Percentiles rank a stretch among this genome's conserved stretches.
Conservation (phyloP, 1,139 yeast species). For the Candida freyschussii region DNA sequence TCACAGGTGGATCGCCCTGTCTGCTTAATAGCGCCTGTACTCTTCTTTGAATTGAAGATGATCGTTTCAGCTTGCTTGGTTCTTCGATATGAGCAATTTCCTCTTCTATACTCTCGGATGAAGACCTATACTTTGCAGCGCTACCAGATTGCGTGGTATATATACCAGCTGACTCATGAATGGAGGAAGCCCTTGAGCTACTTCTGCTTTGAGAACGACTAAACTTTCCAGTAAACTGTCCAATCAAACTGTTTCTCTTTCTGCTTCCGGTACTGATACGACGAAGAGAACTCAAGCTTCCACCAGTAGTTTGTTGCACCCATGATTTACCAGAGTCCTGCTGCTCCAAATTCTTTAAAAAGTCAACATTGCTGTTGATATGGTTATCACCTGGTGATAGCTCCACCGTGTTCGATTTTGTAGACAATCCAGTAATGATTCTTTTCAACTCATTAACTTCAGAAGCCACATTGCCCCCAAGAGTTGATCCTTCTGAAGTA, state of each 20-base stretch:
- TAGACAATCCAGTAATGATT: slow-evolving; percentile 29
- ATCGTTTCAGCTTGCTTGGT: slow-evolving; percentile 33
- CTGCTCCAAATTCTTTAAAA: slow-evolving; percentile 47
- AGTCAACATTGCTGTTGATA: slow-evolving; percentile 48
- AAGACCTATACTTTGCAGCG: slow-evolving; percentile 16
- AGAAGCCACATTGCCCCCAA: slow-evolving; percentile 2
- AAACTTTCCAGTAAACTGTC: slow-evolving; percentile 25
- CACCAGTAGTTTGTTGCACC: slow-evolving; percentile 91
- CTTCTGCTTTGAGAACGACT: slow-evolving; percentile 24
- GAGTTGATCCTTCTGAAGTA: slow-evolving; percentile 6
- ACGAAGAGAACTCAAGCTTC: slow-evolving; percentile 37
- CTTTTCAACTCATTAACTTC: slow-evolving; percentile 20
- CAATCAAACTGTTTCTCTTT: slow-evolving; percentile 17
- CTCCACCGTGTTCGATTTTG: slow-evolving; percentile 28
- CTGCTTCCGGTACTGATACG: slow-evolving; percentile 25
- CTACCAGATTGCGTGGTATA: slow-evolving; percentile 12
- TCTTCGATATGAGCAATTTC: slow-evolving; percentile 18
- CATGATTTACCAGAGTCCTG: slow-evolving; percentile 33
- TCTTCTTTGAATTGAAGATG: slow-evolving; percentile 58
- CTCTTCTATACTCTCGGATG: slow-evolving; percentile 24
- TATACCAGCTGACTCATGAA: slow-evolving; percentile 21
- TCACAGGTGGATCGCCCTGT: slow-evolving; percentile 37
- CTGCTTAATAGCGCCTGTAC: slow-evolving; percentile 55
- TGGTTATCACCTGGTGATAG: slow-evolving; percentile 30
- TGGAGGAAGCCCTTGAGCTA: slow-evolving; percentile 26